Evolutionary conservation across 2,329 filamentous ascomycete species (phyloP).

Genomic region (Colletotrichum kahawae): DNA sequence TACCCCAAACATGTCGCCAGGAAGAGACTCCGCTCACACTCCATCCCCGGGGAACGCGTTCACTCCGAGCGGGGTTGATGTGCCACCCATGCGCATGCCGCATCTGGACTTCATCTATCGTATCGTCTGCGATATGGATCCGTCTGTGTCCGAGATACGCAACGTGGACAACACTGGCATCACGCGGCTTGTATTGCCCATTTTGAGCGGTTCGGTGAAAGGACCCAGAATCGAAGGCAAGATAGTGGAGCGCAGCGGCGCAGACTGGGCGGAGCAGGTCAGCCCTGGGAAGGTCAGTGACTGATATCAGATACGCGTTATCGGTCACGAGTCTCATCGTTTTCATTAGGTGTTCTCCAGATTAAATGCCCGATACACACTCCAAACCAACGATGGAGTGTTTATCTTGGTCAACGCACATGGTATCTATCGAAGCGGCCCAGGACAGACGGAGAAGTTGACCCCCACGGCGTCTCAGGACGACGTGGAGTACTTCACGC

Average conservation of each 20-base stretch:
- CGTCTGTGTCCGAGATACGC: conserved; percentile 13
- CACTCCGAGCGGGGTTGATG: conserved; percentile 14
- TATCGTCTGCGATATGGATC: conserved; percentile 26
- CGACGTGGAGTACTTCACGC: conserved; percentile 27
- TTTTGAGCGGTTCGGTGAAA: conserved; percentile 21
- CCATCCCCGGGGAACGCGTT: conserved; percentile 21
- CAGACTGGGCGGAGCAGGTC: conserved; percentile 25
- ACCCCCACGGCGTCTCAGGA: conserved; percentile 20
- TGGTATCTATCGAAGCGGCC: conserved; percentile 14
- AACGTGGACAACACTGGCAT: conserved; percentile 20
- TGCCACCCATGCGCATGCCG: conserved; percentile 25
- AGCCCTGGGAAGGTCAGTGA: conserved; percentile 12
- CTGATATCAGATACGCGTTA: background rate
- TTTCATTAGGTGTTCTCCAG: conserved; percentile 10
- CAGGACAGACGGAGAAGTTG: background rate
- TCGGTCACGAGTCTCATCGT: background rate
- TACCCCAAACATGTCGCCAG: background rate
- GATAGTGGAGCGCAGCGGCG: conserved; percentile 26
- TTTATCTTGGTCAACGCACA: conserved; percentile 25
- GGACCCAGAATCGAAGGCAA: conserved; percentile 23
- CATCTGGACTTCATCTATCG: conserved; percentile 27
- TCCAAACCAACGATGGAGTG: conserved; percentile 24
- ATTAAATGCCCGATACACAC: conserved; percentile 25
- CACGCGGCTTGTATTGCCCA: conserved; percentile 25
- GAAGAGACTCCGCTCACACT: background rate